Conservation (phyloP, 768 basidiomycete species). For the Lanmaoa rubissima region DNA sequence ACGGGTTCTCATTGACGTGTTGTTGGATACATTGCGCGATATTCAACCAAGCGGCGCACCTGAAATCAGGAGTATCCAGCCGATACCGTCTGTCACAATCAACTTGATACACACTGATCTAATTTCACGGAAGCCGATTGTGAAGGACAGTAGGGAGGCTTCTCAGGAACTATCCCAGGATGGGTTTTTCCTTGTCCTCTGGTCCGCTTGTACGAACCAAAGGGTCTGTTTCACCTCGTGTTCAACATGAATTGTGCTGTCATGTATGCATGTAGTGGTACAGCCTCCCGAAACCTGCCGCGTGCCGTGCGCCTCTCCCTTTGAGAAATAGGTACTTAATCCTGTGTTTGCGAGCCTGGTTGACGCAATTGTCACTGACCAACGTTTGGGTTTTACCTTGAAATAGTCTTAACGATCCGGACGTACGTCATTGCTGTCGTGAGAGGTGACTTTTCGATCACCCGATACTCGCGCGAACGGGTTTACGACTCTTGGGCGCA, state of each 20-base stretch:
- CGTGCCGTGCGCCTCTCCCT: constrained; percentile 1
- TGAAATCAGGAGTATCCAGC: not conserved
- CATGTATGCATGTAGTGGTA: constrained; percentile 13
- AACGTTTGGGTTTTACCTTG: constrained; percentile 26
- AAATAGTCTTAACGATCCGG: constrained; percentile 14
- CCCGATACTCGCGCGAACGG: constrained; percentile 4
- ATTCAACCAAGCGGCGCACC: not conserved
- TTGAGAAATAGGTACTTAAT: constrained; percentile 2
- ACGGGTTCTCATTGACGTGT: not conserved
- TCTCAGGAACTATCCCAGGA: constrained; percentile 8
- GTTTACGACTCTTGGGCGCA: constrained; percentile 15
- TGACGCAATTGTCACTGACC: constrained; percentile 9
- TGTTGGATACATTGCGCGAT: constrained; percentile 5
- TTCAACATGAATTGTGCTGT: constrained; percentile 16
- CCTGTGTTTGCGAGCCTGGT: constrained; percentile 13
- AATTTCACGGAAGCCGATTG: constrained; percentile 3
- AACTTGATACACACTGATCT: constrained; percentile 11
- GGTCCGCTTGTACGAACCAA: constrained; percentile 7
- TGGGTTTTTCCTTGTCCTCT: constrained; percentile 7
- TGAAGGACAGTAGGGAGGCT: constrained; percentile 8
- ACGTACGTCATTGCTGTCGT: constrained; percentile 32
- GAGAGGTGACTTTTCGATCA: constrained; percentile 9
- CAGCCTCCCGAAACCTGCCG: constrained; percentile 7
- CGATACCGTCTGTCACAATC: constrained; percentile 3
- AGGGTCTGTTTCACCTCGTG: constrained; percentile 24